Base-by-base conservation (phyloP, 163 green algal genomes). In the Trebouxiophyceae sp. region DNA sequence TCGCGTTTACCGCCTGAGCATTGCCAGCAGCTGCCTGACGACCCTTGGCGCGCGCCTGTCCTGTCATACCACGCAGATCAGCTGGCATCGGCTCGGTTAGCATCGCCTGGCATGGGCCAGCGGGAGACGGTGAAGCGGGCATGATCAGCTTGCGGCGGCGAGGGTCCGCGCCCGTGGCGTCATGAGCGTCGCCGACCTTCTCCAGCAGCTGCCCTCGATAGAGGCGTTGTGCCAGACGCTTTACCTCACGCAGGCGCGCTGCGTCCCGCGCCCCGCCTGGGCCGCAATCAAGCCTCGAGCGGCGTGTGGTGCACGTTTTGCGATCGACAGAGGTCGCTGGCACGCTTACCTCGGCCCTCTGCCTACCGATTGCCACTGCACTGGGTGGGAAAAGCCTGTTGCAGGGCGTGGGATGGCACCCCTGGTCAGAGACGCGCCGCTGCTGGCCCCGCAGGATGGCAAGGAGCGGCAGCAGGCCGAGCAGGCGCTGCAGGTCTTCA, bases 161-260 rank as follows among this genome's bases (percentile, higher is more conserved):
- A n/a, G n/a, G n/a, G n/a, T n/a, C n/a, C n/a, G n/a, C n/a, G n/a
- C n/a, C n/a, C n/a, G n/a, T n/a, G n/a, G n/a, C n/a, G n/a, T n/a
- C n/a, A n/a, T 16, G 39, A 50, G 39, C 39, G 39, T 50, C 8
- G 56, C 34, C 2, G 67, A 74, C 23, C 62, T 75, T 8, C 4
- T 66, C 73, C 68, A 79, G 67, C 82, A 92, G 61, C 67, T 96
- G 44, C 83, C 88, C 2, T 83, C 96, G 69, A 68, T 99, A 28
- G 93, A 99, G 81, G 68, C 64, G 6, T 68, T 96, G 45, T 97
- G 89, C 68, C 77, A 95, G 72, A 59, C 73, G 5, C 78, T 99
- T 2, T 99, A 99, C 68, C 92, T 79, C 12, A 81, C 89, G 22
- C 83, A 95, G 79, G 89, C 89, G 47, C n/a, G n/a, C n/a, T n/a